Percentiles rank a stretch among this genome's conserved stretches.
Conservation (phyloP, 441 rosid species). For the Euphorbia schlechtendalii region DNA sequence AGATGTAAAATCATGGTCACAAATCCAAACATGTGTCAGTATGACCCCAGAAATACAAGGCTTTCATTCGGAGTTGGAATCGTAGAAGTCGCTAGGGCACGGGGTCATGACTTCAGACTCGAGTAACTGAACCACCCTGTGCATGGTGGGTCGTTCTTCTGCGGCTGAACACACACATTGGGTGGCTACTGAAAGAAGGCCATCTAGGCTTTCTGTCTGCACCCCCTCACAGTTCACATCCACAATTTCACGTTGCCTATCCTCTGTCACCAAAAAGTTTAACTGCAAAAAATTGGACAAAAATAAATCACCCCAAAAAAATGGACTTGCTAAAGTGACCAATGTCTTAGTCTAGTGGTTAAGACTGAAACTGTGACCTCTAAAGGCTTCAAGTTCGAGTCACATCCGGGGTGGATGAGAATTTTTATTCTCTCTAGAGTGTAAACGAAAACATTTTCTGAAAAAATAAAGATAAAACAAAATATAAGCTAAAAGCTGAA, state of each 20-base stretch:
- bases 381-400: no score
- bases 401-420: no score
- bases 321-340: no score
- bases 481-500: no score
- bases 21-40: conserved; percentile 15
- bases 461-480: no score
- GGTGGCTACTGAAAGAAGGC: conserved; percentile 76
- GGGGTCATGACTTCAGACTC: conserved; percentile 99
- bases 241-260: conserved; percentile 62
- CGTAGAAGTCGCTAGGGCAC: conserved; percentile 91
- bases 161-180: conserved; percentile 79
- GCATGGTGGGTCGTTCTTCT: conserved; percentile 96
- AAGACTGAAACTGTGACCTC: no score
- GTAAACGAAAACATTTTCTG: no score
- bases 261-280: conserved; percentile 62
- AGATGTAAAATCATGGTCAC: conserved; percentile 16
- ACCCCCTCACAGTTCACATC: conserved; percentile 83
- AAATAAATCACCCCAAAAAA: no score
- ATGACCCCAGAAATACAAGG: conserved; percentile 5
- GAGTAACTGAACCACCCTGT: conserved; percentile 84
- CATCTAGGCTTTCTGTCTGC: conserved; percentile 70
- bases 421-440: no score
- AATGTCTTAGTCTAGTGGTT: no score
- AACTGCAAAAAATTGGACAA: conserved; percentile 47
- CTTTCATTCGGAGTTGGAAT: conserved; percentile 65